A percentile compares a stretch with the other conserved stretches of the same genome.
These are phyloP conservation scores for Globisporangium sylvaticum DNA, from an alignment of 352 stramenopile genomes.

Conservation along the genomic window DNA sequence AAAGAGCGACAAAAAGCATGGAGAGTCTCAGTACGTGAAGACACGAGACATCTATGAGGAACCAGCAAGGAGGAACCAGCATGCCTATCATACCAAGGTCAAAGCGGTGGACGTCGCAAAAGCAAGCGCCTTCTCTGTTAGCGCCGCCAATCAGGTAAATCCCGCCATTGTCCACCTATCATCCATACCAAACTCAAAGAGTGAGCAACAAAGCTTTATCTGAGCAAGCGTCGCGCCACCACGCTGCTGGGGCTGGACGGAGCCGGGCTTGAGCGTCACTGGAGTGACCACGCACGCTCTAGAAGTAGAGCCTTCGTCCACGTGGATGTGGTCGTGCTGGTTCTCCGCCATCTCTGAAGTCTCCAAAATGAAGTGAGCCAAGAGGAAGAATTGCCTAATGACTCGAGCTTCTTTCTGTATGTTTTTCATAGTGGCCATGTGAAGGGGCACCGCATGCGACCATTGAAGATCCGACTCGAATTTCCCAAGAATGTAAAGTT, in stretches of 20 bases:
- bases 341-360: slow-evolving; percentile 1
- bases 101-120: slow-evolving; percentile 50
- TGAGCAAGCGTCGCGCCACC: slow-evolving; percentile 56
- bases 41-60: too few relatives aligned
- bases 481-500: background rate
- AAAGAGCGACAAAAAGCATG: too few relatives aligned
- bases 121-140: slow-evolving; percentile 47
- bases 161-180: slow-evolving; percentile 21
- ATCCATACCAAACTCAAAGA: too few relatives aligned
- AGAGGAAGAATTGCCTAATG: background rate
- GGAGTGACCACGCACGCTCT: background rate
- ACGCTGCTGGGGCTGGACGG: slow-evolving; percentile 21
- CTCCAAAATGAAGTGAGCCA: background rate
- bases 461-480: background rate
- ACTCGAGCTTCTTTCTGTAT: background rate
- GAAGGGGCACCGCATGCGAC: background rate
- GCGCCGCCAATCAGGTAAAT: slow-evolving; percentile 67
- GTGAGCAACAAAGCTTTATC: slow-evolving; percentile 12
- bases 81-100: slow-evolving; percentile 36
- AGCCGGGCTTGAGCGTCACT: slow-evolving; percentile 8
- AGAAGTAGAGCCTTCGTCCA: background rate
- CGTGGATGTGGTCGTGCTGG: background rate
- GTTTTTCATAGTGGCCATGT: background rate
- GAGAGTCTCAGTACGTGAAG: too few relatives aligned
- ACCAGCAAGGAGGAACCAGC: too few relatives aligned